A percentile compares a stretch with the other conserved stretches of the same genome.
Conservation (phyloP, 305 asterid genomes). For the Fraxinus albicans region DNA sequence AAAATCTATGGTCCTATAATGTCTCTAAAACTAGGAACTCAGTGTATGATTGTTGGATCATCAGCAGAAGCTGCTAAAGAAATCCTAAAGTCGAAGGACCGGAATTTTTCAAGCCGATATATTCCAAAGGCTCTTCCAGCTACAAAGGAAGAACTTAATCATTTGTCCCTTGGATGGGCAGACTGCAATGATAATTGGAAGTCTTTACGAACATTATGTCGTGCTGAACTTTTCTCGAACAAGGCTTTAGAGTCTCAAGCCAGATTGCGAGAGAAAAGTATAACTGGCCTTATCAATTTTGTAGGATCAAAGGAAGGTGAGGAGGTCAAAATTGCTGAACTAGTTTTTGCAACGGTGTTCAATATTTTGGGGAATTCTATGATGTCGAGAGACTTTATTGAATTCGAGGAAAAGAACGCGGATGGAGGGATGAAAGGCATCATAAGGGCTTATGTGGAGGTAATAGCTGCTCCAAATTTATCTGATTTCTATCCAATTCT, state of each 20-base stretch:
- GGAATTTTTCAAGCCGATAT: constrained; percentile 21
- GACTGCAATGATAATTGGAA: constrained; percentile 31
- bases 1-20: constrained; percentile 33
- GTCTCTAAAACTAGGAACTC: constrained; percentile 25
- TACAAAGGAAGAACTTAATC: constrained; percentile 16
- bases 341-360: constrained; percentile 23
- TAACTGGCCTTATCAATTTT: background rate
- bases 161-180: constrained; percentile 22
- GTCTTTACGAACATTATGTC: constrained; percentile 18
- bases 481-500: constrained; percentile 24
- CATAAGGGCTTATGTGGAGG: constrained; percentile 6
- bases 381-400: constrained; percentile 24
- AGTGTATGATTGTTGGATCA: constrained; percentile 29
- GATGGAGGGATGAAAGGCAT: constrained; percentile 6
- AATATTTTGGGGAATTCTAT: constrained; percentile 23
- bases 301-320: constrained; percentile 12
- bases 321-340: constrained; percentile 1
- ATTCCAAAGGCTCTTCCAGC: constrained; percentile 16
- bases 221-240: constrained; percentile 29
- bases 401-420: constrained; percentile 13
- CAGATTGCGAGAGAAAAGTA: background rate
- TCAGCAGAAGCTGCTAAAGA: constrained; percentile 30
- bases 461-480: constrained; percentile 13
- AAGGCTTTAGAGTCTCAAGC: constrained; percentile 30
- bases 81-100: constrained; percentile 27